phyloP scores from a whole-genome alignment of 768 basidiomycete species.

The Russula earlei region DNA sequence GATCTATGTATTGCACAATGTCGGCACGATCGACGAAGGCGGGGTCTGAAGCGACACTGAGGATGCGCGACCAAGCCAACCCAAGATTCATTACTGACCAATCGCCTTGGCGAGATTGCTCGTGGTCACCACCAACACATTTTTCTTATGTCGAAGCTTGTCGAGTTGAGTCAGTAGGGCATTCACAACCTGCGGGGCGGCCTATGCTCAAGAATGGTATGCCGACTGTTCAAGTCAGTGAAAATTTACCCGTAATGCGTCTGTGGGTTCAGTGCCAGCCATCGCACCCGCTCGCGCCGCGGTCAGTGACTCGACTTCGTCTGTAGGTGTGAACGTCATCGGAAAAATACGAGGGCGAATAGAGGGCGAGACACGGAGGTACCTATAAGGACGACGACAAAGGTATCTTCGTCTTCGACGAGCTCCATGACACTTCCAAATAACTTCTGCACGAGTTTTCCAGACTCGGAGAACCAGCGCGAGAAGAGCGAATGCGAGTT shows the following conservation, averaged over 20 bases:
- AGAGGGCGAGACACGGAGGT: conserved; percentile 1
- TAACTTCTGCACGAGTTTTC: conserved; percentile 91
- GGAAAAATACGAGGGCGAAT: background rate
- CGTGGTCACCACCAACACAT: conserved; percentile 92
- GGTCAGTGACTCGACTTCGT: conserved; percentile 94
- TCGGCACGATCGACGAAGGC: conserved; percentile 97
- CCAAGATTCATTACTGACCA: conserved; percentile 37
- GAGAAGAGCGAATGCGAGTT: conserved; percentile 98
- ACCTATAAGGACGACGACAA: conserved; percentile 94
- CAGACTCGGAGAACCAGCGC: conserved; percentile 98
- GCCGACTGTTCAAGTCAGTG: background rate
- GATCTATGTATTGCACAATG: conserved; percentile 88
- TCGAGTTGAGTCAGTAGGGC: conserved; percentile 95
- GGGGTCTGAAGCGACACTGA: conserved; percentile 47
- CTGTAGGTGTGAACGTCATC: conserved; percentile 30
- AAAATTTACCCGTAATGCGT: conserved; percentile 69
- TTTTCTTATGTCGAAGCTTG: conserved; percentile 86
- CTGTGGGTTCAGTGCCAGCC: conserved; percentile 92
- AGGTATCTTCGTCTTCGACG: conserved; percentile 83
- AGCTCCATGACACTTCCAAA: conserved; percentile 85
- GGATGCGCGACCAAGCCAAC: background rate
- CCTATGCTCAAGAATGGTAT: background rate
- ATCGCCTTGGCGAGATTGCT: conserved; percentile 94
- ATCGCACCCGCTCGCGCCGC: conserved; percentile 91
- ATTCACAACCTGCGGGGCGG: conserved; percentile 85